Percentiles rank a stretch among this genome's conserved stretches.
phyloP scores from a whole-genome alignment of 352 stramenopile species.

The Phytophthora chlamydospora region DNA sequence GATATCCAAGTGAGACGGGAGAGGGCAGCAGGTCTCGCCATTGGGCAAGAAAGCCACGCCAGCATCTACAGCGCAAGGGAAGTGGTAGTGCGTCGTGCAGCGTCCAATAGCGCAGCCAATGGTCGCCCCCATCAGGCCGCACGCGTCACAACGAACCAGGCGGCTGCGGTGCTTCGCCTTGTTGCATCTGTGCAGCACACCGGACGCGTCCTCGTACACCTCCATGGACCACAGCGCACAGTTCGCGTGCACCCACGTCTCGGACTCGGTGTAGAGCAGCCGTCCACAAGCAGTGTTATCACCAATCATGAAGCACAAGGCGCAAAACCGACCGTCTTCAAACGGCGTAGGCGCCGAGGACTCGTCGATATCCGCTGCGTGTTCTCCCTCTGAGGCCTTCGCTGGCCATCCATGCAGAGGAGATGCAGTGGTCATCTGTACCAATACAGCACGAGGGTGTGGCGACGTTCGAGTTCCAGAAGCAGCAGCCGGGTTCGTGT shows the following conservation, averaged over 20 bases:
- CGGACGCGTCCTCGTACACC: constrained; percentile 84
- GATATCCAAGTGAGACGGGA: constrained; percentile 54
- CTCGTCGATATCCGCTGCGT: constrained; percentile 1
- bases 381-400: not conserved
- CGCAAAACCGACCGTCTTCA: constrained; percentile 77
- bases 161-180: constrained; percentile 89
- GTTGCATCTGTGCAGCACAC: constrained; percentile 85
- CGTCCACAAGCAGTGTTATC: constrained; percentile 76
- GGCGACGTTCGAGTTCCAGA: not conserved
- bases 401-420: constrained; percentile 53
- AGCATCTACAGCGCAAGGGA: constrained; percentile 89
- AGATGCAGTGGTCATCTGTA: constrained; percentile 48
- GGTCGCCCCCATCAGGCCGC: constrained; percentile 89
- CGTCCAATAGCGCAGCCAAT: constrained; percentile 90
- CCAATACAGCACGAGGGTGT: not conserved
- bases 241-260: constrained; percentile 93
- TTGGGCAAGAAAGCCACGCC: constrained; percentile 74
- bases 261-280: constrained; percentile 80
- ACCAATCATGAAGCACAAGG: constrained; percentile 83
- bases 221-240: constrained; percentile 94
- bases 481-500: not conserved
- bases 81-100: constrained; percentile 94
- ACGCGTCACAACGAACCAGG: constrained; percentile 92
- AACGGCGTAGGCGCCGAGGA: constrained; percentile 18
- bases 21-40: constrained; percentile 72